Base-by-base conservation (phyloP, 2,329 filamentous ascomycete species). In the Nemania sp. region DNA sequence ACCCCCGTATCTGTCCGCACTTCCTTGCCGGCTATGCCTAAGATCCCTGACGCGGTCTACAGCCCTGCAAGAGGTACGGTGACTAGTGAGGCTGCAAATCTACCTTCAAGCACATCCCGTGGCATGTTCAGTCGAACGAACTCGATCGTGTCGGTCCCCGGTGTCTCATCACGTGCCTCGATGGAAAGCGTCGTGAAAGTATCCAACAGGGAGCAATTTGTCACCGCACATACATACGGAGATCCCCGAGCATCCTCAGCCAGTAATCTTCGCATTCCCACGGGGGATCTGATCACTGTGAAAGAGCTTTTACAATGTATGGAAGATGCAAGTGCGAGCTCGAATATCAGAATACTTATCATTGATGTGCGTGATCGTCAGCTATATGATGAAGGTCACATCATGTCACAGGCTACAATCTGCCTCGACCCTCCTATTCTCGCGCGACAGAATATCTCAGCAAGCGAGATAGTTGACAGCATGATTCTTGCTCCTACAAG, bases 371-470 rank as follows among this genome's bases (percentile, higher is more conserved):
- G 95, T 40, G 80, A 85, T 57, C 87, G 95, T 25, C 86, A 90
- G 54, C 85, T 90, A 9, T 99, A 91, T 71, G 92, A 98, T 67
- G 83, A 89, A 49, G 95, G 95, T 0, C 95, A 99, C 72, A 92
- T 99, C 65, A 90, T 90, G 79, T 87, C 90, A 5, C 88, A 88
- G 57, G 88, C 86, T 5, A 90, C 92, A 40, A 91, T 99, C 46
- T 99, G 95, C 74, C 85, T 99, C 62, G 95, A 99, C 70, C 92
- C 93, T 2, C 81, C 79, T 21, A 84, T 96, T 46, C 84, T 89
- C 10, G 75, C 92, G 49, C 85, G 90, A 56, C 84, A 88, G 46
- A 88, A 86, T 47, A 82, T 88, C 18, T 87, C 87, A 1, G 85
- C 84, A 2, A 80, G 81, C 18, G 78, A 88, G 20, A 83, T 90